Evolutionary conservation across 352 stramenopile species (phyloP).

Genomic region (Sclerospora graminicola): DNA sequence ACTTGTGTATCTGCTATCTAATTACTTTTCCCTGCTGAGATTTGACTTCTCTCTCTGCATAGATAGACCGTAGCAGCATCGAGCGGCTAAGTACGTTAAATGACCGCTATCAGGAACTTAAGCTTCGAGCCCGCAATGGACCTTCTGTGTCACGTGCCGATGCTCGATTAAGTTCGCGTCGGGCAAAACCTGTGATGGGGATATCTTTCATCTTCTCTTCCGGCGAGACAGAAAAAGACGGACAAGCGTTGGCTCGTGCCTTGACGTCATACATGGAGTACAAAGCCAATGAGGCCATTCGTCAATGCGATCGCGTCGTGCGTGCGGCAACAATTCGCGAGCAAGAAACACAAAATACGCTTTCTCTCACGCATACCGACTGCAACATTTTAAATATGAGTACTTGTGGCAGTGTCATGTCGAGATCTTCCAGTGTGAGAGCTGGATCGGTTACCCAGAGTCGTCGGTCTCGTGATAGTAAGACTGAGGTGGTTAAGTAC

Average conservation of each 20-base stretch:
- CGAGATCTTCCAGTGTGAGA: no score
- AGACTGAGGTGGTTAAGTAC: constrained; percentile 14
- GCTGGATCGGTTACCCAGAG: no score
- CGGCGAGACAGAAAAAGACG: constrained; percentile 4
- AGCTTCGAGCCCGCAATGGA: constrained; percentile 8
- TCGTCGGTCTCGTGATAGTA: no score
- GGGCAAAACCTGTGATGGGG: neutral
- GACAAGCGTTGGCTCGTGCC: constrained; percentile 4
- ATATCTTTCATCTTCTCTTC: neutral
- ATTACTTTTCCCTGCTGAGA: neutral
- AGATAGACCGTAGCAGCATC: constrained; percentile 16
- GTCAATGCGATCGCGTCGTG: constrained; percentile 7
- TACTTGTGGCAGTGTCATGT: constrained; percentile 1
- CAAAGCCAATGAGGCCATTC: constrained; percentile 15
- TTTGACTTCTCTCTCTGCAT: neutral
- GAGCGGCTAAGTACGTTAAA: constrained; percentile 11
- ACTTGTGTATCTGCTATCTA: neutral
- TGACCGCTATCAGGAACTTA: constrained; percentile 18
- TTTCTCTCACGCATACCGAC: constrained; percentile 1
- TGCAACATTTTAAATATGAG: constrained; percentile 6
- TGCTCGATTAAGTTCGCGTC: constrained; percentile 6
- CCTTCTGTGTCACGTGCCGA: neutral
- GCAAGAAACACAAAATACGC: constrained; percentile 3
- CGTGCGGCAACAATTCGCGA: constrained; percentile 16
- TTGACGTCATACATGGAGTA: constrained; percentile 17